phyloP scores from a whole-genome alignment of 768 basidiomycete species.

The Boletus rex-veris region DNA sequence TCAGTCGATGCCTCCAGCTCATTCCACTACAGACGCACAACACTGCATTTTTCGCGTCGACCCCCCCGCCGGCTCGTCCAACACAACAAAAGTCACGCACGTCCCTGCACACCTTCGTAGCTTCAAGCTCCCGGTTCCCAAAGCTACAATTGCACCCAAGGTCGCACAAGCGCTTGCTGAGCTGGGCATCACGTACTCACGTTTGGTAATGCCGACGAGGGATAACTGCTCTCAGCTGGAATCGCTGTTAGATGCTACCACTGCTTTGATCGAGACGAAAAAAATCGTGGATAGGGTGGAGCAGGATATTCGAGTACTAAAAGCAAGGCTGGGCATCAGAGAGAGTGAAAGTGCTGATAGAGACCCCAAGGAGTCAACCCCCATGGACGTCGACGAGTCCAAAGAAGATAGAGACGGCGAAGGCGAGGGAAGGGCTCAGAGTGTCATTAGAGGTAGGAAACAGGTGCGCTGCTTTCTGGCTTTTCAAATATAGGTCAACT shows the following conservation, averaged over 20 bases:
- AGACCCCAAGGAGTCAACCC: constrained; percentile 38
- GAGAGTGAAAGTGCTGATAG: constrained; percentile 42
- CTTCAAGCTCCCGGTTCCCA: constrained; percentile 78
- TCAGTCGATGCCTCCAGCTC: constrained; percentile 4
- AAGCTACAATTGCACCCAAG: constrained; percentile 68
- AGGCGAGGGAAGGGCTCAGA: constrained; percentile 58
- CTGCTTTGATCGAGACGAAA: constrained; percentile 82
- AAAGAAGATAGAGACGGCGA: constrained; percentile 28
- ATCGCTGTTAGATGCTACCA: constrained; percentile 65
- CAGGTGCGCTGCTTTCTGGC: constrained; percentile 36
- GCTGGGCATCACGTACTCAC: constrained; percentile 64
- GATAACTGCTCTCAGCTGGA: constrained; percentile 76
- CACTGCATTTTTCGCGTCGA: constrained; percentile 77
- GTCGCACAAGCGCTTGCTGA: constrained; percentile 75
- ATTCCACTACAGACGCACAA: constrained; percentile 47
- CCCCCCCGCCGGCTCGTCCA: constrained; percentile 37
- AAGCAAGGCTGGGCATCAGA: constrained; percentile 54
- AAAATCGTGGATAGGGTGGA: constrained; percentile 82
- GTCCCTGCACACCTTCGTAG: constrained; percentile 82
- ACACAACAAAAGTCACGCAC: constrained; percentile 68
- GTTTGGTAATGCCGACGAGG: constrained; percentile 92
- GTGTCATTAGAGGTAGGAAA: constrained; percentile 61
- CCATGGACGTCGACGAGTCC: constrained; percentile 52
- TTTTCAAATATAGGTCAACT: neutral
- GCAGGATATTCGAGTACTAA: constrained; percentile 74